Evolutionary conservation across 306 rosid genomes (phyloP).

Genomic region (Ziziphus jujuba): DNA sequence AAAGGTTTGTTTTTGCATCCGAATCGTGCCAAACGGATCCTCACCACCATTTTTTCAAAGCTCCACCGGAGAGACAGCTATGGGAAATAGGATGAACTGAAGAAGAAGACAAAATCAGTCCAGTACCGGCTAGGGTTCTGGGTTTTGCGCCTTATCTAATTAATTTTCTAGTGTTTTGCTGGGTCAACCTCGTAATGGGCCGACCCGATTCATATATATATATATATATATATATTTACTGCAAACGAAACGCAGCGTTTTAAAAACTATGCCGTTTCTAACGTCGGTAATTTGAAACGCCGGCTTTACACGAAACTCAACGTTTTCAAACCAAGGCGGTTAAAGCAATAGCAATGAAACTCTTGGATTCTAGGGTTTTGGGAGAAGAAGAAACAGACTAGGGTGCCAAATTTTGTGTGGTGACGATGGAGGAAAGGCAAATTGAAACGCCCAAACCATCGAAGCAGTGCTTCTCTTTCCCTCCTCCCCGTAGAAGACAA

Average conservation of each 20-base stretch:
- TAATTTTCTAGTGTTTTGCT: background rate
- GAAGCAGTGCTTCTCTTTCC: constrained; percentile 25
- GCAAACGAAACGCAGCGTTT: background rate
- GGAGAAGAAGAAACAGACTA: background rate
- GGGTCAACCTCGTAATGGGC: background rate
- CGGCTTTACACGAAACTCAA: background rate
- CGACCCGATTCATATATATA: background rate
- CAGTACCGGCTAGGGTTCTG: background rate
- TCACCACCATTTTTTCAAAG: constrained; percentile 64
- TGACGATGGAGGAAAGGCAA: constrained; percentile 39
- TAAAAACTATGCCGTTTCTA: background rate
- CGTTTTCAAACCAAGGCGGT: background rate
- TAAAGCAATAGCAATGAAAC: background rate
- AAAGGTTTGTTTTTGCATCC: constrained; percentile 91
- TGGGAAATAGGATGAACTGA: background rate
- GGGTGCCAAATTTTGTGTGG: background rate
- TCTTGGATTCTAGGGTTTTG: background rate
- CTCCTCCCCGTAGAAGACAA: constrained; percentile 45
- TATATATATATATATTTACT: background rate
- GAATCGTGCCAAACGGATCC: constrained; percentile 76
- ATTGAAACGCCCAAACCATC: constrained; percentile 23
- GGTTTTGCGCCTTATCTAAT: background rate
- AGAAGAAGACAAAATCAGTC: background rate
- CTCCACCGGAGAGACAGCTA: background rate
- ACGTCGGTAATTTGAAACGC: background rate